Evolutionary conservation across 2,329 filamentous ascomycete species (phyloP), one percentile per base, ranked within the genome.

Genomic region (Colletotrichum truncatum): DNA sequence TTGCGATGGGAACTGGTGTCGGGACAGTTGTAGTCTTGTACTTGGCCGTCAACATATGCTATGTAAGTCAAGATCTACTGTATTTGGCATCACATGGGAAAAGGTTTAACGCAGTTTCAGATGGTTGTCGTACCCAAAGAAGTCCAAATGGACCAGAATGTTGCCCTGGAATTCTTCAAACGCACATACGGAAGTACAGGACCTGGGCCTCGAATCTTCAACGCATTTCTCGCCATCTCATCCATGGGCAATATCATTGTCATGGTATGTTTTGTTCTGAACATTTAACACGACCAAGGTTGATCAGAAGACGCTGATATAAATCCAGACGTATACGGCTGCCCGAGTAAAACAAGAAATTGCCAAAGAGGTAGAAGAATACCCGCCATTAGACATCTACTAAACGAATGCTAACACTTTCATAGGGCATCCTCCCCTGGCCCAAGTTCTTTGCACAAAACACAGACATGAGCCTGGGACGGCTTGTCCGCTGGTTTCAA

Each of bases 291-390:
- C 11, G 11, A 51, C 26, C 14, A 34, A 12, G 9, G 18, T n/a
- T n/a, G n/a, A n/a, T n/a, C n/a, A n/a, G n/a, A 3, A 18, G 14
- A 14, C 3, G 16, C 57, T 66, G 4, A 66, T 16, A n/a, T 12
- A 4, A 10, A 2, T 18, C 6, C 30, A 68, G 67, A 88, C 85
- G 1, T 89, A 85, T 67, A 85, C 84, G 0, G 81, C 84, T 7
- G 80, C 84, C 3, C 78, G 84, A 65, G 82, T 88, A 16, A 87
- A 88, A 71, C 86, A 88, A 70, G 86, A 89, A 70, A 86, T 89
- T 43, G 86, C 86, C 7, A 87, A 88, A 69, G 83, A 87, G 41
- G 62, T 65, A 26, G 26, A 39, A 32, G 8, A 14, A 46, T 11
- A 9, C 10, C 16, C 16, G 11, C 8, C 9, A 30, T 28, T 12